Conservation (phyloP, 441 rosid species). For the Mallotus japonicus region DNA sequence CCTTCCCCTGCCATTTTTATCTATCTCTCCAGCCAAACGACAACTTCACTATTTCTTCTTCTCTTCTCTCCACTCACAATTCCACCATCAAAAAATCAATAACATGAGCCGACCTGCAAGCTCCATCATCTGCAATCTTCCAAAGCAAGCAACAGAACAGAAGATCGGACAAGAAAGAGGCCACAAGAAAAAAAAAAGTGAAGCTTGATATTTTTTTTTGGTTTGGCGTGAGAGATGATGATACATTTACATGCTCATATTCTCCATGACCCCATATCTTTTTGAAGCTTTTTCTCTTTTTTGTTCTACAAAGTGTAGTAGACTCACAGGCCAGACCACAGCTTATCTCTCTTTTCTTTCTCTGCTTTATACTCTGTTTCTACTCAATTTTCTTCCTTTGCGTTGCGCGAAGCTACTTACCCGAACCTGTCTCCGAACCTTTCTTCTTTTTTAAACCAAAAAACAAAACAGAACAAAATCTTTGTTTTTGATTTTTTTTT, state of each 20-base stretch:
- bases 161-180: conserved; percentile 27
- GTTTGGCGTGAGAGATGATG: conserved; percentile 21
- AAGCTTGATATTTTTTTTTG: not conserved
- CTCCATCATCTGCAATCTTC: not conserved
- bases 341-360: conserved; percentile 22
- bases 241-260: conserved; percentile 33
- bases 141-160: conserved; percentile 13
- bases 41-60: not conserved
- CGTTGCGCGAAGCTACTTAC: conserved; percentile 1
- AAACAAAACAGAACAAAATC: not conserved
- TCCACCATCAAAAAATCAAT: conserved; percentile 6
- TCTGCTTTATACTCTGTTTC: conserved; percentile 40
- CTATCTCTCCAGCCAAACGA: conserved; percentile 10
- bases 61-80: conserved; percentile 7
- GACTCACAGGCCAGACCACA: conserved; percentile 1
- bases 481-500: not conserved
- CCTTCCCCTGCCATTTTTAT: conserved; percentile 47
- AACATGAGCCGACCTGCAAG: not conserved
- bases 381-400: not conserved
- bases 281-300: conserved; percentile 15
- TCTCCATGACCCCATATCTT: conserved; percentile 29
- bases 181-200: conserved; percentile 8
- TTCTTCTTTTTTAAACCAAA: not conserved
- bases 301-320: conserved; percentile 20
- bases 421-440: conserved; percentile 31